Percentiles rank a stretch among this genome's conserved stretches.
phyloP scores from a whole-genome alignment of 2,329 filamentous ascomycete species.

The Nemania sp. region DNA sequence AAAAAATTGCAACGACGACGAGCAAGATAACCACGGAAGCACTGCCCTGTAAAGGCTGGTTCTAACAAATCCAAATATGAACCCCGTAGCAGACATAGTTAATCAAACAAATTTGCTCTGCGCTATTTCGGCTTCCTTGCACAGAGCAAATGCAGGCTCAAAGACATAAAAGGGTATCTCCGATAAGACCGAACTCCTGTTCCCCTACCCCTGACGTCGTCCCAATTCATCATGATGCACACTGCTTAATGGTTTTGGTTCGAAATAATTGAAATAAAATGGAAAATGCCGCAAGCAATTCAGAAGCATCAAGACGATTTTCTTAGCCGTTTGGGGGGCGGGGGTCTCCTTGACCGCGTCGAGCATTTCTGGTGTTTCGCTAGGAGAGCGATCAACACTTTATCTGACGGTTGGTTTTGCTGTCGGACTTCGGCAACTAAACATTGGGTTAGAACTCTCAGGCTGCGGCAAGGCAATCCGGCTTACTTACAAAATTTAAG shows the following conservation, averaged over 20 bases:
- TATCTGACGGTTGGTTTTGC: slow-evolving; percentile 26
- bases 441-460: slow-evolving; percentile 5
- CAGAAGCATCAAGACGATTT: slow-evolving; percentile 22
- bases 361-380: slow-evolving; percentile 31
- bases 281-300: slow-evolving; percentile 1
- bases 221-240: slow-evolving; percentile 12
- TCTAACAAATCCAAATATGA: slow-evolving; percentile 22
- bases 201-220: slow-evolving; percentile 20
- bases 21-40: slow-evolving; percentile 9
- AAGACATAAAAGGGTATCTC: slow-evolving; percentile 37
- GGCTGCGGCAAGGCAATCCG: neutral
- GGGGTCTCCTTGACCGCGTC: slow-evolving; percentile 26
- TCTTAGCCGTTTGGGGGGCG: slow-evolving; percentile 29
- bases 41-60: slow-evolving; percentile 9
- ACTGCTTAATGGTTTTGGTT: slow-evolving; percentile 6
- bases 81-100: slow-evolving; percentile 29
- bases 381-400: slow-evolving; percentile 30
- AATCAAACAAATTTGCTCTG: slow-evolving; percentile 23
- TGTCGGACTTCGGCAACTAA: slow-evolving; percentile 28
- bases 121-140: slow-evolving; percentile 22
- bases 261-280: slow-evolving; percentile 9
- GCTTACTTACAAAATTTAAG: slow-evolving; percentile 33
- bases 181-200: slow-evolving; percentile 37
- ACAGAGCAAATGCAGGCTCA: slow-evolving; percentile 33
- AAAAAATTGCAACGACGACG: slow-evolving; percentile 10